phyloP scores from a whole-genome alignment of 306 rosid species.

The Quercus agrifolia region DNA sequence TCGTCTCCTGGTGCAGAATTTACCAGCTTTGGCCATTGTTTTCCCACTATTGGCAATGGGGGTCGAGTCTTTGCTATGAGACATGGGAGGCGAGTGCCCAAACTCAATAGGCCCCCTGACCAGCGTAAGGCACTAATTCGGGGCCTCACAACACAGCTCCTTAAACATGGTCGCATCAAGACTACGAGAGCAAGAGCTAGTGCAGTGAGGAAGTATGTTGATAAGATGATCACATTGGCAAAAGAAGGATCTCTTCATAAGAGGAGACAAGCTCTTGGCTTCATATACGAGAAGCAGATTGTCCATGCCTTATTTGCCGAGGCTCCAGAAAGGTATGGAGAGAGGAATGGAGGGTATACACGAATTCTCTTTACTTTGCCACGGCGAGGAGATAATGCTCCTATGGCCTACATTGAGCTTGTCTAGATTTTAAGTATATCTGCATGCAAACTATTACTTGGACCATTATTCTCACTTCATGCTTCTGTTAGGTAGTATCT shows the following conservation, averaged over 20 bases:
- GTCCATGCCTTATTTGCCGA: conserved; percentile 96
- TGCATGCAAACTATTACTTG: not conserved
- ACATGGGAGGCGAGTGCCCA: conserved; percentile 85
- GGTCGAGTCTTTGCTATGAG: conserved; percentile 83
- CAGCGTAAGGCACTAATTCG: conserved; percentile 85
- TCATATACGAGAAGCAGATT: conserved; percentile 88
- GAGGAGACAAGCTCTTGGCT: conserved; percentile 97
- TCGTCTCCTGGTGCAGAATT: conserved; percentile 42
- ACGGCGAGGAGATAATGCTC: conserved; percentile 96
- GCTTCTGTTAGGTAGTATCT: conserved; percentile 17
- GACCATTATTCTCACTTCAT: not conserved
- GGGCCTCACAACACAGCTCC: conserved; percentile 94
- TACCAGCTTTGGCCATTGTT: conserved; percentile 41
- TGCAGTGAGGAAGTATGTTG: conserved; percentile 86
- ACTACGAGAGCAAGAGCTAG: conserved; percentile 97
- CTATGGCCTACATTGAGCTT: conserved; percentile 95
- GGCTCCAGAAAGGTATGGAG: conserved; percentile 84
- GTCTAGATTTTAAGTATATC: conserved; percentile 44
- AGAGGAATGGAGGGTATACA: conserved; percentile 91
- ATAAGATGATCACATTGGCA: conserved; percentile 93
- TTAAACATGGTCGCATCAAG: conserved; percentile 87
- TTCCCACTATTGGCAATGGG: conserved; percentile 60
- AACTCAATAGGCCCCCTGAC: conserved; percentile 95
- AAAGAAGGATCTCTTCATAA: conserved; percentile 93
- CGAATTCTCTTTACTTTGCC: conserved; percentile 82